Base-by-base conservation (phyloP, 345 rosid genomes). In the Salix dunnii region DNA sequence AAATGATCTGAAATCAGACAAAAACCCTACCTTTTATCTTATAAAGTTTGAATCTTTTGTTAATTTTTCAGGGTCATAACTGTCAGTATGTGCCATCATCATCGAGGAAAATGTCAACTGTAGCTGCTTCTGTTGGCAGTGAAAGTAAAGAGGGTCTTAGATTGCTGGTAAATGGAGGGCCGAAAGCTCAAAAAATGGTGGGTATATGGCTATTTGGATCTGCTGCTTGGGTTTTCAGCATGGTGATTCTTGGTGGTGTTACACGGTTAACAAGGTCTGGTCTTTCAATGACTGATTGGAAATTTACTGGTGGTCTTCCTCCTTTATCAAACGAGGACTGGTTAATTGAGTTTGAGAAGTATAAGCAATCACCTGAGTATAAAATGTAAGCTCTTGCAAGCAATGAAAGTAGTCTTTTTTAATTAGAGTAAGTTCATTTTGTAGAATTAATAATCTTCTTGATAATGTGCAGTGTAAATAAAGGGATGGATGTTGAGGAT, bases 231-330 rank as follows among this genome's bases (percentile, higher is more conserved):
- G 96, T 93, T 40, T 93, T 93, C 76, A 96, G 90, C 76, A 92
- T 92, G 99, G 98, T 96, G 63, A 79, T 96, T 11, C 87, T 93
- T 42, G 99, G 99, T 48, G 97, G 98, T 68, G 81, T 89, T 4
- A 93, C 99, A 5, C 86, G 97, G 25, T 88, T 96, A 67, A 93
- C 97, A 8, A 87, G 97, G 33, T 96, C 97, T 49, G 98, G 97
- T 78, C 94, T 96, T 72, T 93, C 99, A 1, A 93, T 96, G 97
- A 96, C 98, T 48, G 98, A 93, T 68, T 93, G 98, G 99, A 93
- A 93, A 83, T 93, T 96, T 78, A 62, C 92, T 0, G 98, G 98
- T 20, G 76, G 84, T 48, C 93, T 93, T 74, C 98, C 97, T 82
- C 97, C 98, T 78, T 80, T 92, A 11, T 86, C 98, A 21, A 90